Percentiles rank a stretch among this genome's conserved stretches.
Conservation (phyloP, 805 yeast species). For the Saccharomycodes ludwigii region DNA sequence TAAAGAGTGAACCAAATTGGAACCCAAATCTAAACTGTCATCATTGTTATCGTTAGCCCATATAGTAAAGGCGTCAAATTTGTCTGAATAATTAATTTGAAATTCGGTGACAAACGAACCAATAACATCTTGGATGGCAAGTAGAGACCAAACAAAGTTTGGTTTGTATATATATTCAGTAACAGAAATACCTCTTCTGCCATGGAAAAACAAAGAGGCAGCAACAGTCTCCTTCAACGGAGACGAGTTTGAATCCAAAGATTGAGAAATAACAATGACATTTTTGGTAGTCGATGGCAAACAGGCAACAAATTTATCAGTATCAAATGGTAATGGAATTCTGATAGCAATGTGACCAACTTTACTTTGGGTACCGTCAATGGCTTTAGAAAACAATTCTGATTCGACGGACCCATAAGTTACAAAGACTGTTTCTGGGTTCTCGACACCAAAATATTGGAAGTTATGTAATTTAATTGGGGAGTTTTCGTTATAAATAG, state of each 20-base stretch:
- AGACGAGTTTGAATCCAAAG: conserved; percentile 18
- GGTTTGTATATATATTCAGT: conserved; percentile 42
- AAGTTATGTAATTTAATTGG: conserved; percentile 18
- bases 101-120: conserved; percentile 25
- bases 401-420: conserved; percentile 66
- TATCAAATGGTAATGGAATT: conserved; percentile 71
- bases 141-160: conserved; percentile 43
- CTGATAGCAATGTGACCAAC: conserved; percentile 62
- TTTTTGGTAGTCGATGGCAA: conserved; percentile 48
- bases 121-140: conserved; percentile 38
- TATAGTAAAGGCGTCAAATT: conserved; percentile 30
- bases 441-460: conserved; percentile 48
- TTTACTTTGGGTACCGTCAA: conserved; percentile 25
- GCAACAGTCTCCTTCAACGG: conserved; percentile 58
- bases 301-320: conserved; percentile 40
- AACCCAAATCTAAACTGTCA: conserved; percentile 38
- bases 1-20: conserved; percentile 54
- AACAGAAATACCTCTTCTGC: conserved; percentile 25
- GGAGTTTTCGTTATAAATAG: conserved; percentile 17
- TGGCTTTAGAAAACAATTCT: conserved; percentile 35
- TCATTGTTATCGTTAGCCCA: conserved; percentile 61
- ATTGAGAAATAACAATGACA: conserved; percentile 59
- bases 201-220: conserved; percentile 49
- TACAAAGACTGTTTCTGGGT: conserved; percentile 67
- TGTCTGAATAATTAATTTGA: conserved; percentile 7